phyloP scores from a whole-genome alignment of 148 eudicot species.

The Vaccinium macrocarpon region DNA sequence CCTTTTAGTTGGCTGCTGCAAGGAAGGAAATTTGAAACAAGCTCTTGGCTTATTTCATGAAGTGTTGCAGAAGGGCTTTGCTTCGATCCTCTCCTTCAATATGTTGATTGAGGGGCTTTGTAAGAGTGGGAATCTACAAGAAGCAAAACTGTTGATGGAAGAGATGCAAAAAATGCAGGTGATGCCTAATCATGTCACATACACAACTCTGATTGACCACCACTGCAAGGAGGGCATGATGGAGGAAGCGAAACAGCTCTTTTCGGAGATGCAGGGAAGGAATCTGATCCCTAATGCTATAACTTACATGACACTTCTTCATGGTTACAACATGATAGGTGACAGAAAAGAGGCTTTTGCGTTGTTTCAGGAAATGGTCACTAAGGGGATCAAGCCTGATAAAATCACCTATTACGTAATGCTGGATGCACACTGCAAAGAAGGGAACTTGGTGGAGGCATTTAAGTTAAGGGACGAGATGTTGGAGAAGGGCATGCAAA shows the following conservation, averaged over 20 bases:
- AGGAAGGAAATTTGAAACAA: conserved; percentile 52
- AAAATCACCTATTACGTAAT: conserved; percentile 44
- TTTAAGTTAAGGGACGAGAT: conserved; percentile 51
- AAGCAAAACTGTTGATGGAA: conserved; percentile 53
- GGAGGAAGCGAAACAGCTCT: conserved; percentile 58
- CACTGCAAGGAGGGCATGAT: conserved; percentile 61
- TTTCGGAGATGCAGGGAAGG: conserved; percentile 59
- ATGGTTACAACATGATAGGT: conserved; percentile 48
- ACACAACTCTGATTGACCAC: conserved; percentile 60
- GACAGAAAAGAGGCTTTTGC: conserved; percentile 52
- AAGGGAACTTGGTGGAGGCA: conserved; percentile 47
- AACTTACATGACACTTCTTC: conserved; percentile 63
- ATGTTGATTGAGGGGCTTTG: conserved; percentile 69
- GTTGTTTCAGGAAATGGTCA: conserved; percentile 58
- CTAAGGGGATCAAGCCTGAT: conserved; percentile 64
- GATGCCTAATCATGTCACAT: conserved; percentile 61
- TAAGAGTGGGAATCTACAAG: conserved; percentile 45
- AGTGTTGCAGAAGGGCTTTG: conserved; percentile 52
- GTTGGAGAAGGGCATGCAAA: conserved; percentile 37
- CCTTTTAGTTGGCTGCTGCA: conserved; percentile 65
- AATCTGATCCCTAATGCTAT: conserved; percentile 50
- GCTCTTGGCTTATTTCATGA: conserved; percentile 57
- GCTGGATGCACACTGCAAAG: conserved; percentile 45
- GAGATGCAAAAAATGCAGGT: conserved; percentile 44
- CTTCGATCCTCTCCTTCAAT: conserved; percentile 60